phyloP scores from a whole-genome alignment of 768 basidiomycete genomes.

The Galerina sulciceps region DNA sequence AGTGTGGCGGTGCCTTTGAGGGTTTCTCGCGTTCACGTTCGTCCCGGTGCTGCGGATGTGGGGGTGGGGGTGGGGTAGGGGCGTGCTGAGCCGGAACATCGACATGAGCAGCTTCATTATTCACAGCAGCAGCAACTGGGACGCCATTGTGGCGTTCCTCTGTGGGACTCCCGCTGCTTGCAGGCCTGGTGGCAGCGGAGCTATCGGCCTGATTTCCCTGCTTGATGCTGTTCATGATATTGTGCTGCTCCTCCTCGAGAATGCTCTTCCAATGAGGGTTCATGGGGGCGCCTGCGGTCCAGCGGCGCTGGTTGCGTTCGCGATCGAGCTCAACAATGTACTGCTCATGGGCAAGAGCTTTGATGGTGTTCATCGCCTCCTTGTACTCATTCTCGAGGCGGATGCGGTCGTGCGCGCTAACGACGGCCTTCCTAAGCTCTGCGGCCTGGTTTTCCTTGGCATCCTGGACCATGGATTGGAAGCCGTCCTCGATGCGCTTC shows the following conservation, averaged over 20 bases:
- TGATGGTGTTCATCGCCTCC: constrained; percentile 46
- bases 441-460: constrained; percentile 61
- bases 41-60: constrained; percentile 16
- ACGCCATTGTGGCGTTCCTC: constrained; percentile 5
- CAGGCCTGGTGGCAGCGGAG: constrained; percentile 8
- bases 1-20: constrained; percentile 2
- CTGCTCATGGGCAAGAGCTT: constrained; percentile 47
- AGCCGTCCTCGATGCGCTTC: constrained; percentile 52
- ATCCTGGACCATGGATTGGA: constrained; percentile 54
- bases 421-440: constrained; percentile 50
- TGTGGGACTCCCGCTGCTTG: constrained; percentile 14
- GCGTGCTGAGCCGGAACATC: constrained; percentile 7
- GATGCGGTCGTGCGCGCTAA: constrained; percentile 33
- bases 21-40: constrained; percentile 22
- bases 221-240: constrained; percentile 54
- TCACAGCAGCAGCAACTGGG: background rate
- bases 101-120: constrained; percentile 8
- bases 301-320: constrained; percentile 54
- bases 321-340: constrained; percentile 47
- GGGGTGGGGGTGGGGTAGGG: constrained; percentile 4
- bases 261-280: constrained; percentile 31
- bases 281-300: constrained; percentile 44
- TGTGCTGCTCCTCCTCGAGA: constrained; percentile 39
- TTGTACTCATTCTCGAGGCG: constrained; percentile 42
- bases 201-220: constrained; percentile 19